A percentile compares a stretch with the other conserved stretches of the same genome.
phyloP scores from a whole-genome alignment of 2,329 filamentous ascomycete genomes.

The Cercospora zeina region DNA sequence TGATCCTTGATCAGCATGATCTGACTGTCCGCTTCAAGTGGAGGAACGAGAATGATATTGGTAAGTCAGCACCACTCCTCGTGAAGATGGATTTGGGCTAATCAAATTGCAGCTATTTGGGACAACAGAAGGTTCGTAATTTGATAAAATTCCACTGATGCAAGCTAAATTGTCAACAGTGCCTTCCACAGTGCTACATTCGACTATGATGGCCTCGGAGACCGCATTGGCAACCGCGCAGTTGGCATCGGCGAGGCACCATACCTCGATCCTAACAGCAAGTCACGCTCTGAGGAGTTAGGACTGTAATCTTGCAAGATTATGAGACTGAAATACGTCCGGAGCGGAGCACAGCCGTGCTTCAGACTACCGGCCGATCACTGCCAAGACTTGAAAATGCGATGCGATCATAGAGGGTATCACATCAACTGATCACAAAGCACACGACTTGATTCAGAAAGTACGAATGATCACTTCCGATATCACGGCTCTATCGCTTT shows the following conservation, averaged over 20 bases:
- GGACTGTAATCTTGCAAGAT: not conserved
- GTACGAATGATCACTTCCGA: no score
- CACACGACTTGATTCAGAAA: not conserved
- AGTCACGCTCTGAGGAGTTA: constrained; percentile 41
- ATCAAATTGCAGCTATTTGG: constrained; percentile 57
- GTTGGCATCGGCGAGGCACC: constrained; percentile 59
- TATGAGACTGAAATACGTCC: not conserved
- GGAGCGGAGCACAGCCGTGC: not conserved
- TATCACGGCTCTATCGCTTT: not conserved
- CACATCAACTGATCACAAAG: not conserved
- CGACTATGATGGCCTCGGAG: constrained; percentile 59
- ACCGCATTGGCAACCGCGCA: constrained; percentile 54
- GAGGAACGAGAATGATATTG: constrained; percentile 52
- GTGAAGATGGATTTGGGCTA: constrained; percentile 21
- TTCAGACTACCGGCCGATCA: not conserved
- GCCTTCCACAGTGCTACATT: constrained; percentile 63
- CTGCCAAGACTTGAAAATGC: not conserved
- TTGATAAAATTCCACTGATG: constrained; percentile 38
- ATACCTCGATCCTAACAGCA: constrained; percentile 56
- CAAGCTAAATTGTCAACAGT: constrained; percentile 65
- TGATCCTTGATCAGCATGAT: constrained; percentile 54
- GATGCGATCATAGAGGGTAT: no score
- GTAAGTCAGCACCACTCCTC: constrained; percentile 33
- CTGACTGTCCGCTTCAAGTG: constrained; percentile 54
- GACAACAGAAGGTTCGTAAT: constrained; percentile 54